Evolutionary conservation across 495 filamentous ascomycete species (phyloP).

Genomic region (Penicillium crystallinum): DNA sequence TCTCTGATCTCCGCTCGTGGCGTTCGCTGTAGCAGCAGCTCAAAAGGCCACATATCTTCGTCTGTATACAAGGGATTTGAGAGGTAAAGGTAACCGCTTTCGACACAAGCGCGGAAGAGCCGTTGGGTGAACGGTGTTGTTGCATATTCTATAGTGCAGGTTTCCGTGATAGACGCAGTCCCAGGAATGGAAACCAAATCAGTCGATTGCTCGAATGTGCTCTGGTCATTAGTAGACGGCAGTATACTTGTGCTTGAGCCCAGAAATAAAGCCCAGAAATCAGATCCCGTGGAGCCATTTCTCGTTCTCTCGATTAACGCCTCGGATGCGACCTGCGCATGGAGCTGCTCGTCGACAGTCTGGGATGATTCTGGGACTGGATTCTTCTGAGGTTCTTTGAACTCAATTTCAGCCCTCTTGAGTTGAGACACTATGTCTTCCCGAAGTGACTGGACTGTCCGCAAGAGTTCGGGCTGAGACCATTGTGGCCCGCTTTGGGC

Average conservation of each 20-base stretch:
- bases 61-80: conserved; percentile 2
- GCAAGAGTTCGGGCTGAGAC: conserved; percentile 6
- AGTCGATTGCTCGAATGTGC: not conserved
- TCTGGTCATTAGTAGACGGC: not conserved
- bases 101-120: conserved; percentile 12
- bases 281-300: not conserved
- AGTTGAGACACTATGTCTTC: conserved; percentile 10
- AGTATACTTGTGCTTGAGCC: not conserved
- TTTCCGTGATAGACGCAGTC: not conserved
- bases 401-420: not conserved
- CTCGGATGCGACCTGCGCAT: not conserved
- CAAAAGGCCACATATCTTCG: conserved; percentile 14
- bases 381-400: not conserved
- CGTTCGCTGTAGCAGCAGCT: conserved; percentile 9
- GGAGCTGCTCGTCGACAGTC: not conserved
- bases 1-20: conserved; percentile 6
- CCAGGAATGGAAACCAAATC: not conserved
- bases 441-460: conserved; percentile 7
- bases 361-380: not conserved
- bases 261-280: not conserved
- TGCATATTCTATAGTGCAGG: not conserved
- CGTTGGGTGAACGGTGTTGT: not conserved
- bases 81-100: conserved; percentile 12
- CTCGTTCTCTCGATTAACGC: not conserved
- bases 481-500: not conserved